Evolutionary conservation across 2,329 filamentous ascomycete species (phyloP).

Genomic region (Colletotrichum sansevieriae): DNA sequence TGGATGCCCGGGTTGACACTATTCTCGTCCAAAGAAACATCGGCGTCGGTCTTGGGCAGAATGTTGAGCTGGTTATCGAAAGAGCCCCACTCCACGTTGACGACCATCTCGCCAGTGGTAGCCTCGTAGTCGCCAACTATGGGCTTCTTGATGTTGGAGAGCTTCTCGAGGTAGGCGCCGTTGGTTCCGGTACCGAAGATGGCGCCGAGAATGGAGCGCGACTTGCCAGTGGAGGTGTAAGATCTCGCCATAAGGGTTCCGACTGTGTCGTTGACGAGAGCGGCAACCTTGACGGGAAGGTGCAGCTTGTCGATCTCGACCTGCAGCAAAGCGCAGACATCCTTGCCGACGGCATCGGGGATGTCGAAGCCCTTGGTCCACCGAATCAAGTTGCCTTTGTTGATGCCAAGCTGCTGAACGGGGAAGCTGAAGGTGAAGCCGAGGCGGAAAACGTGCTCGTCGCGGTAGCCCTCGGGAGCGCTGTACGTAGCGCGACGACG

Average conservation of each 20-base stretch:
- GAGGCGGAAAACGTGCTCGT: conserved; percentile 88
- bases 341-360: conserved; percentile 91
- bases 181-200: conserved; percentile 99
- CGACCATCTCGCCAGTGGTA: conserved; percentile 92
- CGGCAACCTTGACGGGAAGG: conserved; percentile 93
- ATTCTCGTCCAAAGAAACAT: conserved; percentile 80
- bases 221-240: conserved; percentile 91
- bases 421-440: conserved; percentile 99
- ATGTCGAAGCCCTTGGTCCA: conserved; percentile 99
- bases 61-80: conserved; percentile 95
- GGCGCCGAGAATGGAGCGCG: conserved; percentile 88
- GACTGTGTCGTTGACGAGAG: conserved; percentile 96
- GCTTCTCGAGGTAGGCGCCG: conserved; percentile 95
- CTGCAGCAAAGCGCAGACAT: conserved; percentile 93
- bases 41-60: conserved; percentile 87
- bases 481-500: conserved; percentile 73
- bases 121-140: conserved; percentile 79
- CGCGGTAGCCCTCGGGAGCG: conserved; percentile 69
- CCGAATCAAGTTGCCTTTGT: conserved; percentile 92
- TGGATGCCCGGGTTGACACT: conserved; percentile 94
- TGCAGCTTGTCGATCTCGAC: conserved; percentile 87
- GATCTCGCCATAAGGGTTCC: conserved; percentile 98
- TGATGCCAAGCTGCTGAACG: conserved; percentile 93
- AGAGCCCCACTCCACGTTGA: conserved; percentile 98
- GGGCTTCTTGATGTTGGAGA: conserved; percentile 85